Evolutionary conservation across 108 stramenopile genomes (phyloP), one percentile per base, ranked within the genome.

Genomic region (Nitzschia sp.): DNA sequence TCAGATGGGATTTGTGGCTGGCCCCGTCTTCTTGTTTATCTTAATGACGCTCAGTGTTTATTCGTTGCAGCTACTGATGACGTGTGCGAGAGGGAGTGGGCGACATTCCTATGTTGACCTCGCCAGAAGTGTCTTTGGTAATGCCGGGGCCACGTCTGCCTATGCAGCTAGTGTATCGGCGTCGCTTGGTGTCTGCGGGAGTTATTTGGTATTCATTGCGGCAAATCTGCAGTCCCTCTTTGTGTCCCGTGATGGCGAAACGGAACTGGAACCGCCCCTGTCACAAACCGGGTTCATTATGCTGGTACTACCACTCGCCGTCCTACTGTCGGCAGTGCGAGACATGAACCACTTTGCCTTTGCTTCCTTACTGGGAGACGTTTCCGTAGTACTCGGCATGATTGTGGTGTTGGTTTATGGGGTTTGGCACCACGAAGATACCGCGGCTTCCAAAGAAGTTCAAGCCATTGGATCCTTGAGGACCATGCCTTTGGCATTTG

Each of bases 151-250:
- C n/a, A 17, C 1, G 26, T 17, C 47, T 8, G 29, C 58, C 19
- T 76, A 65, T 58, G 22, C 38, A 17, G 62, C 69, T 2, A 65
- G 63, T 17, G 35, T 76, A 8, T 64, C 63, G 25, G 69, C 75
- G 1, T 76, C 75, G 1, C 50, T 76, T n/a, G 75, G 75, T 15
- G 75, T 76, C 9, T 76, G 75, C 48, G 69, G 75, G 0, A 63
- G 55, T 25, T 76, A 76, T 46, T 45, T 76, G 28, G 68, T 76
- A 5, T 76, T 76, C 23, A 69, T 76, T 54, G 75, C 69, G 28
- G 62, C 53, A 33, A 71, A 66, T 50, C 30, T 76, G 16, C 59
- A 47, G 29, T 58, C 63, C 1, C 30, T 76, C 22, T 34, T 58
- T 53, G 9, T 3, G n/a, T 13, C 2, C 2, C 9, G 19, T 1